Base-by-base conservation (phyloP, 1,284 basidiomycete species). In the Ceratobasidium sp. region DNA sequence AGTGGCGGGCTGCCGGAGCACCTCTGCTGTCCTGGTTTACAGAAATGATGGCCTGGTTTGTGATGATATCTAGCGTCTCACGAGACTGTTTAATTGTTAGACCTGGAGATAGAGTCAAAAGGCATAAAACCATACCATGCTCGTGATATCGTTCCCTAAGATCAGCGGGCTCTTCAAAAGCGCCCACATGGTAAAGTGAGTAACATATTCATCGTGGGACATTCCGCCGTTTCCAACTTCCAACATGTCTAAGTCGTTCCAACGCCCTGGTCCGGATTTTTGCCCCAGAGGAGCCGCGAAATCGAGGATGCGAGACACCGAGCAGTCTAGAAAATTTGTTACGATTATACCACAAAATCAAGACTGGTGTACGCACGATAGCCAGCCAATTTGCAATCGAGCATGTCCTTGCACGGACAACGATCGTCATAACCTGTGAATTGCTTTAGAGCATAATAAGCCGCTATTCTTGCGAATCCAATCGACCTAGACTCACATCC, bases 181-280 rank as follows among this genome's bases (percentile, higher is more conserved):
- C 13, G 85, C 85, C 87, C 87, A 87, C 85, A 87, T 86, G 0
- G 86, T 85, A 80, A 87, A 87, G 80, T 87, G 87, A 4, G 86
- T 85, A 13, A 79, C n/a, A 18, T 63, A 63, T 63, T 63, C 86
- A 70, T 86, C 86, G 69, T 84, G 84, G 0, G 83, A 85, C 86
- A 87, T 87, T 20, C 86, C 86, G 1, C 87, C 86, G 67, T 87
- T 87, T 20, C 86, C 86, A 18, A 87, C 83, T 71, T 81, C 86
- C n/a, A 87, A 85, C 85, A 87, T 87, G 80, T 87, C 87, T 68
- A 87, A 83, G 80, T 87, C 87, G 79, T 87, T 87, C 86, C 86
- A 87, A 49, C 82, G 83, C 4, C 86, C 86, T 4, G 80, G 81
- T n/a, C 84, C 85, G 2, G 85, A 85, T 79, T 87, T 87, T 80